A percentile compares a stretch with the other conserved stretches of the same genome.
Conservation (phyloP, 1,139 yeast species). For the Saccharomycopsis hybrid region DNA sequence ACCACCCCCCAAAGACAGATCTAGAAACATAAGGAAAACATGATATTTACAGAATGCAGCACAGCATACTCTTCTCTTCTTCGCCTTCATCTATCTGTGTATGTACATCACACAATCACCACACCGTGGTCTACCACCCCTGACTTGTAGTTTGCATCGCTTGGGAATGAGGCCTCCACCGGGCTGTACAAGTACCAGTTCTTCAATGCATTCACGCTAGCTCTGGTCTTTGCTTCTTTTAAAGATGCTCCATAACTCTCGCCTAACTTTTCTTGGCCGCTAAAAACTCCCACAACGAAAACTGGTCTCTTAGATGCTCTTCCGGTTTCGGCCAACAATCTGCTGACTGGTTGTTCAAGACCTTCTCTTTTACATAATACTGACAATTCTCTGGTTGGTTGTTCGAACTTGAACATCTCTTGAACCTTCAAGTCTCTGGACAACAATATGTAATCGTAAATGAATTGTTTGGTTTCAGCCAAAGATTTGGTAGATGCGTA, state of each 20-base stretch:
- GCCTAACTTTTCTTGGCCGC: constrained; percentile 77
- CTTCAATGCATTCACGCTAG: constrained; percentile 85
- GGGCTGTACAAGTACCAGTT: constrained; percentile 91
- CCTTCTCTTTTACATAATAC: constrained; percentile 72
- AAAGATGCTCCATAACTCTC: constrained; percentile 95
- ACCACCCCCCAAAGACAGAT: no score
- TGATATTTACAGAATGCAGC: no score
- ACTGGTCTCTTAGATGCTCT: constrained; percentile 79
- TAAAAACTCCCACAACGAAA: constrained; percentile 85
- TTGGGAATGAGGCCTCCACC: constrained; percentile 51
- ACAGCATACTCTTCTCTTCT: no score
- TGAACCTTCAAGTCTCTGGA: constrained; percentile 73
- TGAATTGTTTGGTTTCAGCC: constrained; percentile 54
- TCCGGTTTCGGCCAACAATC: constrained; percentile 91
- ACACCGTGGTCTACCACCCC: constrained; percentile 34
- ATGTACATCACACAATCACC: constrained; percentile 31
- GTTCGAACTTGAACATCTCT: constrained; percentile 69
- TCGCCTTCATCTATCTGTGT: neutral
- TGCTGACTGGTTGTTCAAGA: constrained; percentile 69
- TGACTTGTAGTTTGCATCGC: constrained; percentile 39
- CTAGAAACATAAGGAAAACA: no score
- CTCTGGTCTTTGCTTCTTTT: constrained; percentile 86
- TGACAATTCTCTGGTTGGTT: constrained; percentile 82
- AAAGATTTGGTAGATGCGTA: constrained; percentile 61
- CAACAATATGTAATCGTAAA: constrained; percentile 58